Percentiles rank a stretch among this genome's conserved stretches.
phyloP scores from a whole-genome alignment of 139 green algal genomes.

The Coelastrella sp. region DNA sequence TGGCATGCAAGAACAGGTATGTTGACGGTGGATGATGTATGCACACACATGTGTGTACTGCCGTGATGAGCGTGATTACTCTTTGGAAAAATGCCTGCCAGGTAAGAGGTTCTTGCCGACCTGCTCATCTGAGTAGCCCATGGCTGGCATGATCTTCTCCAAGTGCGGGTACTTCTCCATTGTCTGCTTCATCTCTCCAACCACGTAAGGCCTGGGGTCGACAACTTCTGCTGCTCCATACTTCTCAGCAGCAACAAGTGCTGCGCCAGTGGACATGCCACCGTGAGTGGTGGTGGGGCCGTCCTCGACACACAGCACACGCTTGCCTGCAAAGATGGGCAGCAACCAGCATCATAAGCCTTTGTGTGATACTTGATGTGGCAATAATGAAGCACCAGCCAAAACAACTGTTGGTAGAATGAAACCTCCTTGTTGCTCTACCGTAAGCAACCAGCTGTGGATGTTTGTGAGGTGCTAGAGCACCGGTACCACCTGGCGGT shows the following conservation, averaged over 20 bases:
- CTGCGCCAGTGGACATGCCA: conserved; percentile 56
- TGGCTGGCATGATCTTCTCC: conserved; percentile 55
- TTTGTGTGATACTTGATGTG: no score
- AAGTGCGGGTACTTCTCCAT: conserved; percentile 54
- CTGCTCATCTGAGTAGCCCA: conserved; percentile 63
- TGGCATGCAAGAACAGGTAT: no score
- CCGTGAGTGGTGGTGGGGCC: conserved; percentile 62
- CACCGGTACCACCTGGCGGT: no score
- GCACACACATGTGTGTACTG: no score
- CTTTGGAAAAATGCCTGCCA: conserved; percentile 19
- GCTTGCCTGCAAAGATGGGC: conserved; percentile 29
- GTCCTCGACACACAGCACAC: conserved; percentile 59
- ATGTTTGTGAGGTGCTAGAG: no score
- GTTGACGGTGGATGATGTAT: no score
- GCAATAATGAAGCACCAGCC: no score
- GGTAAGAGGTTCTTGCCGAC: background rate
- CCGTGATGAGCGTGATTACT: no score
- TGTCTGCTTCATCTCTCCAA: conserved; percentile 42
- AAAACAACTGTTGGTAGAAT: no score
- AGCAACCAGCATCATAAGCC: background rate
- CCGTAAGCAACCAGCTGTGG: no score
- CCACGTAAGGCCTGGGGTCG: conserved; percentile 56
- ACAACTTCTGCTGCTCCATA: conserved; percentile 60
- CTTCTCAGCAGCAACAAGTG: conserved; percentile 52
- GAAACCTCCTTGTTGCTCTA: no score